Evolutionary conservation across 2,329 filamentous ascomycete genomes (phyloP).

Genomic region (Chalara sp.): DNA sequence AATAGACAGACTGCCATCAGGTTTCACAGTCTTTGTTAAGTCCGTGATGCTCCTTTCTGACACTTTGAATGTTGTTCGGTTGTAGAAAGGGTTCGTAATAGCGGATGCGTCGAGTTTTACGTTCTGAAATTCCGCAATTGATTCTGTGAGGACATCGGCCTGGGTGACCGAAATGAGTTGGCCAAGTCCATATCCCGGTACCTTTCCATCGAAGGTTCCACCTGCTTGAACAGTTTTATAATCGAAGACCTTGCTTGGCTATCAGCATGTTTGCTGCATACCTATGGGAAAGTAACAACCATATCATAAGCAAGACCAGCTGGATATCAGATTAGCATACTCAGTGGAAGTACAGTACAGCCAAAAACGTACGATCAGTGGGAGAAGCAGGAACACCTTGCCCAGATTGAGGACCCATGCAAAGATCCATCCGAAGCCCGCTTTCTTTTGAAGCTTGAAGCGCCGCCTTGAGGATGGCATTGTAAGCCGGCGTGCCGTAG

Average conservation of each 20-base stretch:
- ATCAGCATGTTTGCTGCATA: neutral
- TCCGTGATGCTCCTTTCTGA: neutral
- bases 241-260: conserved; percentile 12
- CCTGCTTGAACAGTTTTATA: conserved; percentile 25
- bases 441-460: conserved; percentile 29
- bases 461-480: conserved; percentile 11
- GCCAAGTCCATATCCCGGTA: conserved; percentile 34
- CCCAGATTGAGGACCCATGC: conserved; percentile 40
- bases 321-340: neutral
- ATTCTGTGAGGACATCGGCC: neutral
- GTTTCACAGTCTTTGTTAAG: neutral
- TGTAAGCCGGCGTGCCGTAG: conserved; percentile 30
- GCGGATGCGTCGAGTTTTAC: neutral
- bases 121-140: too few species aligned
- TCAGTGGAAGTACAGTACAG: too few species aligned
- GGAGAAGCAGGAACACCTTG: conserved; percentile 35
- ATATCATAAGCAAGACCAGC: conserved; percentile 25
- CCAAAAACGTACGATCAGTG: too few species aligned
- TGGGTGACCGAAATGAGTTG: neutral
- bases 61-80: neutral
- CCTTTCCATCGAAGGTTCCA: conserved; percentile 21
- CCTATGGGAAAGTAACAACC: neutral
- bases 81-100: neutral
- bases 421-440: conserved; percentile 37
- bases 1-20: neutral